Evolutionary conservation across 2,329 filamentous ascomycete species (phyloP), one percentile per base, ranked within the genome.

Genomic region (Trichoderma koningiopsis): DNA sequence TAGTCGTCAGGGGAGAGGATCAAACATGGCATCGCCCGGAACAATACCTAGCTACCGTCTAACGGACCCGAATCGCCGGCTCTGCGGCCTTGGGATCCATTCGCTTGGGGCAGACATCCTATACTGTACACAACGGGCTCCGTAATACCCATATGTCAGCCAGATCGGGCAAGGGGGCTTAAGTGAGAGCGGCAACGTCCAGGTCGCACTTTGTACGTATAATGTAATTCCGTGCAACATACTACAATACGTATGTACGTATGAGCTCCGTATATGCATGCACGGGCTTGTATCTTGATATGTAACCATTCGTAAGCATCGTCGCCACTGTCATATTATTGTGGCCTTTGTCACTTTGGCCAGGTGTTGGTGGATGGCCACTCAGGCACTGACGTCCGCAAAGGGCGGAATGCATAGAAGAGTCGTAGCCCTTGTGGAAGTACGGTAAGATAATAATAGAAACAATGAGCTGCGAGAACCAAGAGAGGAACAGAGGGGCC

Each of bases 361-460:
- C 35, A 19, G 31, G 5, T 11, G 24, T 8, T 57, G 27, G 62
- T 47, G 52, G 62, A 65, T 24, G 52, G 52, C 35, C 19, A 47
- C n/a, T 57, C 62, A 22, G 37, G 62, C 62, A 55, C 31, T 14
- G 24, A 47, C n/a, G 2, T 57, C 52, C 52, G 27, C 27, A 56
- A 65, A 33, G 52, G n/a, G 62, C 27, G 27, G 55, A 65, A 22
- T 47, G 62, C 62, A 47, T 57, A 19, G 24, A 37, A 40, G 58
- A 40, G 19, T 16, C 40, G 31, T 61, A 27, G 19, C 24, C 52
- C 49, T 57, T 5, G 19, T 47, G 8, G 7, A 10, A 13, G 22
- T 52, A 43, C 10, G 13, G 52, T 11, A 27, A 19, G 35, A 65
- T 55, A 64, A 55, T 27, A 64, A 64, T 64, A 64, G 61, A 19